A percentile compares a stretch with the other conserved stretches of the same genome.
These are phyloP conservation scores for Venturia oleaginea DNA, from an alignment of 2,329 filamentous ascomycete species.

Conservation along the genomic window DNA sequence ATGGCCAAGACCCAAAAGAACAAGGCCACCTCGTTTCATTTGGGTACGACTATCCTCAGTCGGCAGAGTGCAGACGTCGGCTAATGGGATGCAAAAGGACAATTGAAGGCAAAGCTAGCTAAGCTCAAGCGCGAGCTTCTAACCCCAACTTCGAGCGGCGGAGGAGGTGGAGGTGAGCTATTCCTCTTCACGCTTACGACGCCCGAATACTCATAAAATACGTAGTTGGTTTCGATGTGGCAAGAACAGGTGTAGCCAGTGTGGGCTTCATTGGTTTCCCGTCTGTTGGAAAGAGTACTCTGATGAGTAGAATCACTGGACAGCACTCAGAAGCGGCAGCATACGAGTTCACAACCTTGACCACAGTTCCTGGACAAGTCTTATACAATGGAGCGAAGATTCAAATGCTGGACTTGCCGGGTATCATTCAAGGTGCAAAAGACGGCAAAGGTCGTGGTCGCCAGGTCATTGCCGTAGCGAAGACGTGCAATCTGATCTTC, in stretches of 20 bases:
- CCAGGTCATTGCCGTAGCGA: constrained; percentile 97
- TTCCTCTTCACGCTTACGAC: not conserved
- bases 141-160: constrained; percentile 68
- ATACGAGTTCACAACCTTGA: constrained; percentile 98
- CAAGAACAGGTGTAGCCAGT: constrained; percentile 92
- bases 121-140: constrained; percentile 96
- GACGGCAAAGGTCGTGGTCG: constrained; percentile 95
- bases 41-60: constrained; percentile 45
- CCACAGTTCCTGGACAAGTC: constrained; percentile 93
- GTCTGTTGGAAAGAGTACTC: constrained; percentile 94
- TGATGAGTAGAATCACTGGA: constrained; percentile 90
- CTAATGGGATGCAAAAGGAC: constrained; percentile 39
- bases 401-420: constrained; percentile 95
- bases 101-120: constrained; percentile 95
- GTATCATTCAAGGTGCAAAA: constrained; percentile 98
- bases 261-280: constrained; percentile 98
- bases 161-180: constrained; percentile 62
- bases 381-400: constrained; percentile 94
- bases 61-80: constrained; percentile 10
- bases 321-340: constrained; percentile 96
- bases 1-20: constrained; percentile 98
- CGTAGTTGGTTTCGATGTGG: constrained; percentile 84
- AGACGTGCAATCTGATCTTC: constrained; percentile 97
- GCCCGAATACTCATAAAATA: not conserved
- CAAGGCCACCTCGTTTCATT: constrained; percentile 86